phyloP scores from a whole-genome alignment of 1,139 yeast genomes.

The Chernovozyma sophiae-reginae region DNA sequence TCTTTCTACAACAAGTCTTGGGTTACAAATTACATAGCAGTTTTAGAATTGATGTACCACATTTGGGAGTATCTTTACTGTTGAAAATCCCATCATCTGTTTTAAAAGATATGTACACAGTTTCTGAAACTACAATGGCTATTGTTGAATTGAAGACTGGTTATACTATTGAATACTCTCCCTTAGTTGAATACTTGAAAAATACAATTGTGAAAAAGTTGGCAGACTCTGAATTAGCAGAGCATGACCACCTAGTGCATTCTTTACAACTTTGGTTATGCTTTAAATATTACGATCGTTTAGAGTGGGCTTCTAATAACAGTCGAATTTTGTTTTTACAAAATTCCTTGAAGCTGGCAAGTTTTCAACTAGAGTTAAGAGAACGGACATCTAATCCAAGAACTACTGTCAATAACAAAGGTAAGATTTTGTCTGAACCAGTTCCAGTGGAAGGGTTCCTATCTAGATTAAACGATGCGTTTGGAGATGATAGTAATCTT shows the following conservation, averaged over 20 bases:
- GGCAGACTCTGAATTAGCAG: slow-evolving; percentile 13
- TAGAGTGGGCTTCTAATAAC: slow-evolving; percentile 69
- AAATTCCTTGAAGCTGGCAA: slow-evolving; percentile 21
- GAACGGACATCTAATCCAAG: slow-evolving; percentile 45
- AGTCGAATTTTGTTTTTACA: slow-evolving; percentile 40
- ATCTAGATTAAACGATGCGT: slow-evolving; percentile 49
- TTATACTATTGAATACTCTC: slow-evolving; percentile 29
- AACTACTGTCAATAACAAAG: slow-evolving; percentile 14
- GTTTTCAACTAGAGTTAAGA: slow-evolving; percentile 52
- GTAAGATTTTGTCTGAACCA: slow-evolving; percentile 44
- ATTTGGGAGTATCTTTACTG: slow-evolving; percentile 40
- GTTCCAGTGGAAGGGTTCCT: slow-evolving; percentile 74
- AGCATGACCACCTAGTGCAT: slow-evolving; percentile 14
- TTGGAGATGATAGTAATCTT: slow-evolving; percentile 39
- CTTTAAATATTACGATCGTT: slow-evolving; percentile 64
- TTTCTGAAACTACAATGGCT: slow-evolving; percentile 5
- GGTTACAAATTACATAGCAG: slow-evolving; percentile 23
- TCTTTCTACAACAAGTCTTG: slow-evolving; percentile 46
- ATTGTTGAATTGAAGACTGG: slow-evolving; percentile 23
- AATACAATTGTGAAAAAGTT: slow-evolving; percentile 14
- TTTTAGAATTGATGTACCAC: slow-evolving; percentile 49
- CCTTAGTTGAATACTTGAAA: slow-evolving; percentile 32
- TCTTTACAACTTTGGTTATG: slow-evolving; percentile 40
- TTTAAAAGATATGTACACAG: slow-evolving; percentile 14
- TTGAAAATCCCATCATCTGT: slow-evolving; percentile 33